A percentile compares a stretch with the other conserved stretches of the same genome.
phyloP scores from a whole-genome alignment of 495 filamentous ascomycete genomes.

The Neurospora sp. region DNA sequence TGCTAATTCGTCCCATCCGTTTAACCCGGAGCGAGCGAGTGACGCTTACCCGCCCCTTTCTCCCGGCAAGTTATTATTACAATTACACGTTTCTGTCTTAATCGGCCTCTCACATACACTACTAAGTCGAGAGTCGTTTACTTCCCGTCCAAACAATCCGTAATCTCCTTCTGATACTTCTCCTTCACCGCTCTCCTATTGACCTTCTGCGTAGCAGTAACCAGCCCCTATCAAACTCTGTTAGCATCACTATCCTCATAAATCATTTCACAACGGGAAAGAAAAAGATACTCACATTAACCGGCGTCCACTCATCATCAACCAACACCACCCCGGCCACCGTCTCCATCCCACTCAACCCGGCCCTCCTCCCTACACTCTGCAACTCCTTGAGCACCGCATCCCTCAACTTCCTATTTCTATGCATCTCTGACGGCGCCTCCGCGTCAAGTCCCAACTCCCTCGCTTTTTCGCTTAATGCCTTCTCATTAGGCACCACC shows the following conservation, averaged over 20 bases:
- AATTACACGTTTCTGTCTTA: neutral
- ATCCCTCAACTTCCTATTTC: conserved; percentile 35
- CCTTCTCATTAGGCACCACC: conserved; percentile 46
- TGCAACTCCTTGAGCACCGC: conserved; percentile 47
- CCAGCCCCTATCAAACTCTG: conserved; percentile 35
- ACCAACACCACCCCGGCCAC: conserved; percentile 49
- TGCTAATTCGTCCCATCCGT: neutral
- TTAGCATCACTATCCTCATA: conserved; percentile 13
- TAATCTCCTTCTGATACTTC: conserved; percentile 46
- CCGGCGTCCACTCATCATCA: conserved; percentile 58
- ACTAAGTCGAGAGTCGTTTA: neutral
- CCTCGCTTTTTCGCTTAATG: conserved; percentile 38
- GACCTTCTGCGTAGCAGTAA: conserved; percentile 54
- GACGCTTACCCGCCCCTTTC: too few species aligned
- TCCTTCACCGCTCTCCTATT: conserved; percentile 44
- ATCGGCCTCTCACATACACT: neutral
- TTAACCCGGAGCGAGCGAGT: too few species aligned
- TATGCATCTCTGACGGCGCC: conserved; percentile 21
- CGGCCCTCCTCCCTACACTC: conserved; percentile 37
- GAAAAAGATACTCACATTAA: conserved; percentile 39
- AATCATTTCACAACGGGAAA: neutral
- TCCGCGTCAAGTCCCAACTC: conserved; percentile 40
- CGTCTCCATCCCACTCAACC: conserved; percentile 46
- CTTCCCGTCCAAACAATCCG: conserved; percentile 27
- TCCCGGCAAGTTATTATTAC: neutral